These are phyloP conservation scores for Herpetomonas tarakana DNA, from an alignment of 208 protist genomes.

Conservation along the genomic window DNA sequence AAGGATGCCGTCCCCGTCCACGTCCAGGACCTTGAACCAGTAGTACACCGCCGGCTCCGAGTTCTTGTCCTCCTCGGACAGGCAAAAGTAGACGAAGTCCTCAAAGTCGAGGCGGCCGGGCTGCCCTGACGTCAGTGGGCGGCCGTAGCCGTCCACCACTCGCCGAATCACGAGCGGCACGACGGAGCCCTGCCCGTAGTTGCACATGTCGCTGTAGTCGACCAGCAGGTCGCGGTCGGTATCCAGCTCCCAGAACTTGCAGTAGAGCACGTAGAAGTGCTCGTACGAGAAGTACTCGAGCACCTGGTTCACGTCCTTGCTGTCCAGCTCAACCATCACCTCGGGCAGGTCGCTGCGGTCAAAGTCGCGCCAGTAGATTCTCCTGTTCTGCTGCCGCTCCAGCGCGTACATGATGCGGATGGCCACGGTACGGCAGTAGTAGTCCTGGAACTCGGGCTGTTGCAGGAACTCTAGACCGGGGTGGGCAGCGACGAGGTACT, in stretches of 20 bases:
- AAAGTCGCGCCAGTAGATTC: constrained; percentile 84
- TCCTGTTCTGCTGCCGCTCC: constrained; percentile 73
- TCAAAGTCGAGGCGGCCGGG: constrained; percentile 86
- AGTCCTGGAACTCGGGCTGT: constrained; percentile 95
- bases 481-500: constrained; percentile 83
- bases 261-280: constrained; percentile 99
- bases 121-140: constrained; percentile 47
- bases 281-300: constrained; percentile 97
- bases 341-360: constrained; percentile 83
- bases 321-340: constrained; percentile 74
- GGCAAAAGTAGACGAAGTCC: constrained; percentile 96
- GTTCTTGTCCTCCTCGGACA: constrained; percentile 97
- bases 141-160: constrained; percentile 72
- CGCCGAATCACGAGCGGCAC: constrained; percentile 70
- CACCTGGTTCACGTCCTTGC: constrained; percentile 86
- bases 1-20: constrained; percentile 94
- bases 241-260: constrained; percentile 98
- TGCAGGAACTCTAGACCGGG: constrained; percentile 93
- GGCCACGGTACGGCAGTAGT: constrained; percentile 94
- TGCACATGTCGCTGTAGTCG: constrained; percentile 80
- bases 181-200: constrained; percentile 80
- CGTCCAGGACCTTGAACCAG: constrained; percentile 94
- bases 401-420: constrained; percentile 95
- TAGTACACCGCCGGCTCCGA: constrained; percentile 88
- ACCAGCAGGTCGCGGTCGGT: constrained; percentile 93